Conservation (phyloP, 768 basidiomycete species). For the Termitomyces sp. region DNA sequence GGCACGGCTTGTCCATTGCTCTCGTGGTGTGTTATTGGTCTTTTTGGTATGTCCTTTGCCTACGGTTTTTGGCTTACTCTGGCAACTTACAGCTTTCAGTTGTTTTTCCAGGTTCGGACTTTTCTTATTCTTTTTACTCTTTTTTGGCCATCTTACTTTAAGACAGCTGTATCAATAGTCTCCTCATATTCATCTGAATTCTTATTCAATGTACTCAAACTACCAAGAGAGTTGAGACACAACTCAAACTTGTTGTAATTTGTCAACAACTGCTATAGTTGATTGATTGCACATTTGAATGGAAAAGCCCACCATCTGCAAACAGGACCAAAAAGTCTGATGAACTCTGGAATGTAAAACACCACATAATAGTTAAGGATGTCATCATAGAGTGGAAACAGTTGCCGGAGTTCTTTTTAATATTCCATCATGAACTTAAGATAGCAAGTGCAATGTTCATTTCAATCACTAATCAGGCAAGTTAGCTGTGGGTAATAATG, state of each 20-base stretch:
- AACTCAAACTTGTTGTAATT: not conserved
- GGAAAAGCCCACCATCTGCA: constrained; percentile 13
- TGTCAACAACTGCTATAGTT: constrained; percentile 2
- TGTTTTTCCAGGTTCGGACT: no score
- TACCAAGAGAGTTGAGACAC: not conserved
- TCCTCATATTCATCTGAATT: not conserved
- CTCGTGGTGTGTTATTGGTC: no score
- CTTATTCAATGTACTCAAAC: not conserved
- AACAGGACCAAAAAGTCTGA: not conserved
- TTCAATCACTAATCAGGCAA: no score
- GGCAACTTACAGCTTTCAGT: no score
- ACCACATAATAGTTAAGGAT: not conserved
- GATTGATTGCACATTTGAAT: constrained; percentile 10
- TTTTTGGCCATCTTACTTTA: no score
- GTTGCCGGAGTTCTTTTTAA: not conserved
- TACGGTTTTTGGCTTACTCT: no score
- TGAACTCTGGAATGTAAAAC: not conserved
- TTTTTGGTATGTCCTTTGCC: no score
- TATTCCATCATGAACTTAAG: not conserved
- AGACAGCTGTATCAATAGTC: no score
- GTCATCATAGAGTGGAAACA: not conserved
- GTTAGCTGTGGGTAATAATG: no score
- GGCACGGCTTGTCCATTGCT: no score
- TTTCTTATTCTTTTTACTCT: no score
- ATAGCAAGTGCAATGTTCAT: not conserved